Conservation (phyloP, 495 filamentous ascomycete species). For the Penicillium psychrofluorescens region DNA sequence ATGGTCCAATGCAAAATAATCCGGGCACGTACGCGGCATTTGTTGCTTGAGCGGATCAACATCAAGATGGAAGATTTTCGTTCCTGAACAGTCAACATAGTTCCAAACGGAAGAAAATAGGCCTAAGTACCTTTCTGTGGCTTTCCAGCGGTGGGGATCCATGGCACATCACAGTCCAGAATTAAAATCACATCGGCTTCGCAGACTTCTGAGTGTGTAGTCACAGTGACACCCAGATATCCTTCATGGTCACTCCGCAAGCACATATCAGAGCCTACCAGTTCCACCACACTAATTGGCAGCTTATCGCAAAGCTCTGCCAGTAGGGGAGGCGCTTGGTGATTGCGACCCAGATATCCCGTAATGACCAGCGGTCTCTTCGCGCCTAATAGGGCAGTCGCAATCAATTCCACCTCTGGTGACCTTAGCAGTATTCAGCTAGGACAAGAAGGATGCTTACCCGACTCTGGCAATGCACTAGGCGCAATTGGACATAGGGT, state of each 20-base stretch:
- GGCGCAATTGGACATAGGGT: conserved; percentile 66
- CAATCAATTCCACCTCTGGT: conserved; percentile 48
- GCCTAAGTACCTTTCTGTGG: conserved; percentile 35
- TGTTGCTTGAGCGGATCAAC: conserved; percentile 75
- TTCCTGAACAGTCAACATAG: conserved; percentile 5
- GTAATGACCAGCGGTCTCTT: conserved; percentile 69
- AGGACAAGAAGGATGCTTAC: conserved; percentile 4
- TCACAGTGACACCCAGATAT: conserved; percentile 65
- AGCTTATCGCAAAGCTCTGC: conserved; percentile 71
- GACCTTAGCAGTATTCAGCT: background rate
- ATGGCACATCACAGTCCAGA: conserved; percentile 75
- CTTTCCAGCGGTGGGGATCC: conserved; percentile 51
- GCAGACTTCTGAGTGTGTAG: conserved; percentile 25
- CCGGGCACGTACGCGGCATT: conserved; percentile 47
- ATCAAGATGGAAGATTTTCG: conserved; percentile 66
- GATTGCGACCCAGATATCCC: conserved; percentile 70
- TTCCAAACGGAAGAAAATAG: background rate
- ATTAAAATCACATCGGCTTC: conserved; percentile 74
- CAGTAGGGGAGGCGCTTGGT: conserved; percentile 52
- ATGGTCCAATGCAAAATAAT: background rate
- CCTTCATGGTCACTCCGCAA: conserved; percentile 69
- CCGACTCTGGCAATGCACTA: conserved; percentile 57
- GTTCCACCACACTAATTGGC: conserved; percentile 74
- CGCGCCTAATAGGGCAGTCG: conserved; percentile 58
- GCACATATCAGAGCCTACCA: conserved; percentile 82